These are phyloP conservation scores for Stagonosporopsis tanaceti DNA, from an alignment of 2,329 filamentous ascomycete genomes.

Conservation along the genomic window DNA sequence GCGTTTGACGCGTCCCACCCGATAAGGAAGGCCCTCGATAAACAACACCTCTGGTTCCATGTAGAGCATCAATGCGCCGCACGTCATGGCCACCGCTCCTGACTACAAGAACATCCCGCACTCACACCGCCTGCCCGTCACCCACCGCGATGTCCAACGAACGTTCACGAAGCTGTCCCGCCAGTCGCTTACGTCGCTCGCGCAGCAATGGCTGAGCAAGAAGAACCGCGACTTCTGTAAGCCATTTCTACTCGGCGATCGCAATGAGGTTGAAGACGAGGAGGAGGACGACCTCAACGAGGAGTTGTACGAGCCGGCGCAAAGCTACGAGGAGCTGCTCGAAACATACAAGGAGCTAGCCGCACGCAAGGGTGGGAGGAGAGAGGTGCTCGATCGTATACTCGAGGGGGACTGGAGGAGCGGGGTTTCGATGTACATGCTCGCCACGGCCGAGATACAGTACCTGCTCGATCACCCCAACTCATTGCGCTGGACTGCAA, in stretches of 20 bases:
- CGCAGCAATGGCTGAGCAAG: conserved; percentile 78
- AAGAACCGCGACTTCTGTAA: conserved; percentile 66
- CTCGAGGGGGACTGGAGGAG: conserved; percentile 65
- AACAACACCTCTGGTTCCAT: conserved; percentile 35
- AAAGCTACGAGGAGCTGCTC: conserved; percentile 71
- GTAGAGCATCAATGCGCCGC: conserved; percentile 40
- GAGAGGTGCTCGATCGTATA: conserved; percentile 64
- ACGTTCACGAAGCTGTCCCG: conserved; percentile 75
- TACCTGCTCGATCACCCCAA: conserved; percentile 62
- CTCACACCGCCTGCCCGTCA: conserved; percentile 71
- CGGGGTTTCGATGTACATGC: conserved; percentile 62
- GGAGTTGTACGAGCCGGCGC: conserved; percentile 73
- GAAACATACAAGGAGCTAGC: conserved; percentile 55
- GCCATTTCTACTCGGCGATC: conserved; percentile 62
- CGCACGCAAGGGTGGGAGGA: conserved; percentile 58
- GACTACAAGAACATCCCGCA: conserved; percentile 77
- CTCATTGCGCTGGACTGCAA: conserved; percentile 62
- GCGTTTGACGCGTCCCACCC: conserved; percentile 26
- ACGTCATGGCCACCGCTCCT: conserved; percentile 66
- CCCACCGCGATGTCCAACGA: conserved; percentile 71
- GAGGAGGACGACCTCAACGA: conserved; percentile 61
- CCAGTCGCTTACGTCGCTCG: conserved; percentile 74
- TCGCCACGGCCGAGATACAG: conserved; percentile 63
- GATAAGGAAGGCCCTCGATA: conserved; percentile 29
- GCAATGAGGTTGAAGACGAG: conserved; percentile 56